Percentiles rank a stretch among this genome's conserved stretches.
Evolutionary conservation across 2,329 filamentous ascomycete species (phyloP).

Genomic region (Colletotrichum paranaense): DNA sequence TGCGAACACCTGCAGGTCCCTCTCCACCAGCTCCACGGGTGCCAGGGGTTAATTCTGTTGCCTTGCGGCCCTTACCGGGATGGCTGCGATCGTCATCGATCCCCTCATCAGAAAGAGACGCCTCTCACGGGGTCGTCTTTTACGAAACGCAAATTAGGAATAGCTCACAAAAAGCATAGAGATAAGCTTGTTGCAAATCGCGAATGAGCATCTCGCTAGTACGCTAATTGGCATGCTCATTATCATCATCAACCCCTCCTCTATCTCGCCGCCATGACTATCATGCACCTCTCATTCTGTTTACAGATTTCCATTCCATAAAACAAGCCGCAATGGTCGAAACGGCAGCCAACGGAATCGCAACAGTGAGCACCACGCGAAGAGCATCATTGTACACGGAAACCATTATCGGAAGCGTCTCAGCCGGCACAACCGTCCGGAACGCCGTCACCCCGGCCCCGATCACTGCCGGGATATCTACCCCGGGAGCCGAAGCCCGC

Average conservation of each 20-base stretch:
- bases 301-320: conserved; percentile 30
- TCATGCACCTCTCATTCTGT: background rate
- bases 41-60: background rate
- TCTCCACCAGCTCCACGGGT: background rate
- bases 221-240: background rate
- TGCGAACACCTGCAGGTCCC: background rate
- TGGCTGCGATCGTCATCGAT: background rate
- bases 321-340: conserved; percentile 27
- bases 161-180: background rate
- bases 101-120: background rate
- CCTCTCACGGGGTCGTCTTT: too few species aligned
- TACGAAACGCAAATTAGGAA: background rate
- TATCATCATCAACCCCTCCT: background rate
- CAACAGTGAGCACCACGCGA: conserved; percentile 62
- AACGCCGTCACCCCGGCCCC: conserved; percentile 62
- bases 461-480: conserved; percentile 41
- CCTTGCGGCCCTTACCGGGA: background rate
- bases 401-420: conserved; percentile 62
- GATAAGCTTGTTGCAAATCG: background rate
- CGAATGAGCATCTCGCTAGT: background rate
- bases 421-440: conserved; percentile 55
- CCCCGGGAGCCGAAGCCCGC: conserved; percentile 41
- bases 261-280: too few species aligned
- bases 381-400: conserved; percentile 69
- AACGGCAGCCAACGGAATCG: conserved; percentile 23